Percentiles rank a stretch among this genome's conserved stretches.
These are phyloP conservation scores for Debaryomyces prosopidis DNA, from an alignment of 805 yeast species.

Conservation along the genomic window DNA sequence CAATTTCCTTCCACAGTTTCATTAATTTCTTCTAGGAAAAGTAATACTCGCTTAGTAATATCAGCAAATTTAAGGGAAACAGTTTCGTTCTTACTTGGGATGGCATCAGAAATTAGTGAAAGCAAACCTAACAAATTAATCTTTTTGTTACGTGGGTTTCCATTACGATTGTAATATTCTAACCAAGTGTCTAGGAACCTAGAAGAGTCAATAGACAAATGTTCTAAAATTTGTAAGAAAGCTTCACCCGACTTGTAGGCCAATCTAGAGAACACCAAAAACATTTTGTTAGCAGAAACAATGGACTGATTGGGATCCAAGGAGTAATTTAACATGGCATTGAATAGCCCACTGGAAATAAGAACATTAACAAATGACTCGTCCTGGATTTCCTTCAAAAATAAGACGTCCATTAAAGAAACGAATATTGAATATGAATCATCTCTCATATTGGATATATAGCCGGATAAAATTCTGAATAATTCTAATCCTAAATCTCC, in stretches of 20 bases:
- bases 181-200: slow-evolving; percentile 38
- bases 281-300: slow-evolving; percentile 36
- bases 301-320: slow-evolving; percentile 46
- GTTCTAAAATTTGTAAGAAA: slow-evolving; percentile 33
- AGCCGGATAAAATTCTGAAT: slow-evolving; percentile 52
- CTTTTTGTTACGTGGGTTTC: slow-evolving; percentile 76
- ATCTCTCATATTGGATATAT: slow-evolving; percentile 64
- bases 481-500: slow-evolving; percentile 39
- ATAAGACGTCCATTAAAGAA: slow-evolving; percentile 52
- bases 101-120: slow-evolving; percentile 42
- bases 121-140: slow-evolving; percentile 63
- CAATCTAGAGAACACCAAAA: slow-evolving; percentile 37
- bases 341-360: slow-evolving; percentile 46
- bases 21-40: slow-evolving; percentile 71
- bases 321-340: slow-evolving; percentile 40
- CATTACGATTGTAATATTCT: slow-evolving; percentile 49
- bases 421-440: slow-evolving; percentile 62
- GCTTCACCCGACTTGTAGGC: slow-evolving; percentile 33
- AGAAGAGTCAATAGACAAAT: slow-evolving; percentile 22
- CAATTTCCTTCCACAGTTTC: slow-evolving; percentile 47
- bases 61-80: slow-evolving; percentile 24
- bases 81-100: slow-evolving; percentile 21
- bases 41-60: slow-evolving; percentile 31
- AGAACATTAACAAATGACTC: slow-evolving; percentile 30
- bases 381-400: slow-evolving; percentile 28